Percentiles rank a stretch among this genome's conserved stretches.
phyloP scores from a whole-genome alignment of 805 yeast species.

The Spathaspora hagerdaliae region DNA sequence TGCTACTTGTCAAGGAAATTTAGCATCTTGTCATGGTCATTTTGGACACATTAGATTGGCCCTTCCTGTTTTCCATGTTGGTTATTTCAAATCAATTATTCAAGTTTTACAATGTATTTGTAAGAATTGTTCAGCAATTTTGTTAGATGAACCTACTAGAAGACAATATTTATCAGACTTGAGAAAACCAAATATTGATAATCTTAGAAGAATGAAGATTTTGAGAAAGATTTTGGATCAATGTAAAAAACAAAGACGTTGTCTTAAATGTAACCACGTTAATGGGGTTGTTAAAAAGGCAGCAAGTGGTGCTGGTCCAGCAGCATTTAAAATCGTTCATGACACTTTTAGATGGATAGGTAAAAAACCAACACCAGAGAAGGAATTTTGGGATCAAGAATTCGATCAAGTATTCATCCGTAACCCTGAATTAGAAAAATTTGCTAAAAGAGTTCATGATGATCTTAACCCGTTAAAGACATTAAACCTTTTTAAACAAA shows the following conservation, averaged over 20 bases:
- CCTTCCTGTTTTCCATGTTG: constrained; percentile 95
- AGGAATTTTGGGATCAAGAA: constrained; percentile 81
- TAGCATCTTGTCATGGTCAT: constrained; percentile 97
- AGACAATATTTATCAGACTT: constrained; percentile 71
- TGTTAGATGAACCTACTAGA: constrained; percentile 70
- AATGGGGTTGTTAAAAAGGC: constrained; percentile 98
- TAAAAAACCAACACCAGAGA: constrained; percentile 81
- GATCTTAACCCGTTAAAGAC: constrained; percentile 93
- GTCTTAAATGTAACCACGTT: constrained; percentile 79
- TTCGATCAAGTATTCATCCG: constrained; percentile 68
- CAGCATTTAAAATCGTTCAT: constrained; percentile 91
- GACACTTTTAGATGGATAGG: constrained; percentile 96
- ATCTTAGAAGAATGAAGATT: constrained; percentile 85
- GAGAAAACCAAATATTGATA: constrained; percentile 84
- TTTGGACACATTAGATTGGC: constrained; percentile 94
- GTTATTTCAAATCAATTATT: constrained; percentile 89
- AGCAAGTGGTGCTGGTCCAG: constrained; percentile 85
- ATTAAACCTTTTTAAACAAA: constrained; percentile 79
- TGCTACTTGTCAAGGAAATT: constrained; percentile 83
- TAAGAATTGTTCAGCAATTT: constrained; percentile 77
- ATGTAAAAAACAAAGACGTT: constrained; percentile 91
- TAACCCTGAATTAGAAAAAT: constrained; percentile 86
- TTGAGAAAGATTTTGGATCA: constrained; percentile 82
- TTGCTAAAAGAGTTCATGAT: constrained; percentile 82
- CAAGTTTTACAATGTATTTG: constrained; percentile 87